Evolutionary conservation across 129 eudicot species (phyloP).

Genomic region (Escallonia herrerae): DNA sequence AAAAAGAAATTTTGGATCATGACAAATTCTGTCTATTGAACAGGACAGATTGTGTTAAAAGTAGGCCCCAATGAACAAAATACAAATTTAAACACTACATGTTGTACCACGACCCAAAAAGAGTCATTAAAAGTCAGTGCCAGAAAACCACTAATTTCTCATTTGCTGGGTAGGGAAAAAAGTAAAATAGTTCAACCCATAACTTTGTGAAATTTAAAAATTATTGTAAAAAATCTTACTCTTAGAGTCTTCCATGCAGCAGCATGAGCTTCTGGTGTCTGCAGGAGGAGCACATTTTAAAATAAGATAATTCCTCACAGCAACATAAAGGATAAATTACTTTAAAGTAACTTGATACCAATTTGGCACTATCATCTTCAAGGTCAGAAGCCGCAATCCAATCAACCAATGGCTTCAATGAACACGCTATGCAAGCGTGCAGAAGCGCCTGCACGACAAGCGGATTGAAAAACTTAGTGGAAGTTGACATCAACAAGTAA

Average conservation of each 20-base stretch:
- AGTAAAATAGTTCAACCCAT: neutral
- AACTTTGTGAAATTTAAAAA: neutral
- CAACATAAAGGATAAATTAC: conserved; percentile 2
- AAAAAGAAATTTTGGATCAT: no score
- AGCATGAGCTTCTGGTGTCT: conserved; percentile 95
- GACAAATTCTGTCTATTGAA: no score
- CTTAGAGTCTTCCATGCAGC: conserved; percentile 82
- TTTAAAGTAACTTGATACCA: conserved; percentile 30
- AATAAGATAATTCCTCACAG: neutral
- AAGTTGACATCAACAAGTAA: neutral
- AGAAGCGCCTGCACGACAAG: conserved; percentile 65
- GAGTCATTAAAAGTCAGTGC: no score
- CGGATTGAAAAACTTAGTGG: conserved; percentile 4
- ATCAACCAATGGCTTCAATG: conserved; percentile 71
- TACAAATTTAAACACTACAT: no score
- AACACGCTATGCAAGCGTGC: conserved; percentile 93
- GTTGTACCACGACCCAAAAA: no score
- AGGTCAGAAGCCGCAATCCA: conserved; percentile 99
- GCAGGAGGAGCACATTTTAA: conserved; percentile 13
- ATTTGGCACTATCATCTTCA: conserved; percentile 86
- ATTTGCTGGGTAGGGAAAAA: neutral
- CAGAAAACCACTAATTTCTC: no score
- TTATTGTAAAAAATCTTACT: conserved; percentile 24
- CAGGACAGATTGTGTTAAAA: no score
- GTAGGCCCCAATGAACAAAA: no score